These are phyloP conservation scores for Saprolegnia parasitica DNA, from an alignment of 352 stramenopile species.

Conservation along the genomic window DNA sequence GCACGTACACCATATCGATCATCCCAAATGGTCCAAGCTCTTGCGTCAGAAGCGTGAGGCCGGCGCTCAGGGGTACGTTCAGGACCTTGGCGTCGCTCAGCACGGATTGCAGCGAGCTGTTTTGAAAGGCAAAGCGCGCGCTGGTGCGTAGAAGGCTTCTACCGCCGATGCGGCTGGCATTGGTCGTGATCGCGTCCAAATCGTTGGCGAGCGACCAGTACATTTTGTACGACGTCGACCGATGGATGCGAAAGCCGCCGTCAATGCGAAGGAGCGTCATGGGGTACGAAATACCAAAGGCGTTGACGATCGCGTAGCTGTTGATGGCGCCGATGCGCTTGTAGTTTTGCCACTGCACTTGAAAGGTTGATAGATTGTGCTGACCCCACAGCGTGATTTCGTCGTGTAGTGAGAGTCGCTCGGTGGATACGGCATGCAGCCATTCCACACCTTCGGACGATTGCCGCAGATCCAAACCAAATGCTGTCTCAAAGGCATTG, in stretches of 20 bases:
- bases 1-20: slow-evolving; percentile 5
- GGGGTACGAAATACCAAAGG: not conserved
- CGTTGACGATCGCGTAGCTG: slow-evolving; percentile 2
- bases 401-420: not conserved
- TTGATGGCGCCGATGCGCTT: slow-evolving; percentile 9
- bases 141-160: not conserved
- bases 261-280: not conserved
- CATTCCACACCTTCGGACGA: not conserved
- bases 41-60: not conserved
- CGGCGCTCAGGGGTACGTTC: not conserved
- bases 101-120: not conserved
- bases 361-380: not conserved
- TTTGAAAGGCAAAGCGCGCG: not conserved
- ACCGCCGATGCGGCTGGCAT: not conserved
- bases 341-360: slow-evolving; percentile 25
- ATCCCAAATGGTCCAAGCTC: slow-evolving; percentile 10
- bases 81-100: not conserved
- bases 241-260: not conserved
- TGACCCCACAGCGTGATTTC: slow-evolving; percentile 3
- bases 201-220: slow-evolving; percentile 16
- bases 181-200: not conserved
- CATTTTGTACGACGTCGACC: not conserved
- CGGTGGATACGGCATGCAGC: not conserved
- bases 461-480: not conserved
- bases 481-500: not conserved